Percentiles rank a stretch among this genome's conserved stretches.
Evolutionary conservation across 805 yeast genomes (phyloP).

Genomic region (Saturnispora quitensis): DNA sequence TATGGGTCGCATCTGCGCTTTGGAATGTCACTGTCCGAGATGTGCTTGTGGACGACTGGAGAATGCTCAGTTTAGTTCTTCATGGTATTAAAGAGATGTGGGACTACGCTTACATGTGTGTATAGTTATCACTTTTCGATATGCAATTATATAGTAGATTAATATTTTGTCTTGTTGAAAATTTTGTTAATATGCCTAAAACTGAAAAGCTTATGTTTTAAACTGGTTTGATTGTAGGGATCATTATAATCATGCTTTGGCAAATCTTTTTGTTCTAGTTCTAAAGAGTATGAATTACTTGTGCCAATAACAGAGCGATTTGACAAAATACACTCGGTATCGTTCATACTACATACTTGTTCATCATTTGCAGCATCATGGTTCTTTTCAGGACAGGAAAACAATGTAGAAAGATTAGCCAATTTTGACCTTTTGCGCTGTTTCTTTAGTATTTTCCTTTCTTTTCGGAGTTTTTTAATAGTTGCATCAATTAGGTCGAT

Average conservation of each 20-base stretch:
- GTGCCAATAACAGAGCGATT: not conserved
- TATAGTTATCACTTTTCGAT: not conserved
- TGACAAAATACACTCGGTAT: not conserved
- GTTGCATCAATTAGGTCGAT: not conserved
- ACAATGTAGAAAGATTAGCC: not conserved
- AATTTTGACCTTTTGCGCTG: not conserved
- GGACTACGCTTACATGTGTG: slow-evolving; percentile 2
- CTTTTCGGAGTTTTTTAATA: not conserved
- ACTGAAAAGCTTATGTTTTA: not conserved
- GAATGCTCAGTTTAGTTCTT: slow-evolving; percentile 18
- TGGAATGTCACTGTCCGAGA: slow-evolving; percentile 15
- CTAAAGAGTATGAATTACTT: too few species aligned
- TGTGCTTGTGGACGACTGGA: slow-evolving; percentile 20
- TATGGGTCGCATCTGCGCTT: slow-evolving; percentile 16
- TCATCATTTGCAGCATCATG: not conserved
- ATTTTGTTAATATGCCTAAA: not conserved
- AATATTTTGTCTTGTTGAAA: not conserved
- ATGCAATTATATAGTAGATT: not conserved
- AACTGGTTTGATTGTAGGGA: not conserved
- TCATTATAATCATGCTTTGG: not conserved
- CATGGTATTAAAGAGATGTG: slow-evolving; percentile 18
- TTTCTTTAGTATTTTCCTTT: not conserved
- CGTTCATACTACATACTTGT: not conserved
- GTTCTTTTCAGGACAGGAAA: not conserved
- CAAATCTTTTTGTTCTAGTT: not conserved